Evolutionary conservation across 1,284 basidiomycete genomes (phyloP).

Genomic region (Spongispora temasekensis): DNA sequence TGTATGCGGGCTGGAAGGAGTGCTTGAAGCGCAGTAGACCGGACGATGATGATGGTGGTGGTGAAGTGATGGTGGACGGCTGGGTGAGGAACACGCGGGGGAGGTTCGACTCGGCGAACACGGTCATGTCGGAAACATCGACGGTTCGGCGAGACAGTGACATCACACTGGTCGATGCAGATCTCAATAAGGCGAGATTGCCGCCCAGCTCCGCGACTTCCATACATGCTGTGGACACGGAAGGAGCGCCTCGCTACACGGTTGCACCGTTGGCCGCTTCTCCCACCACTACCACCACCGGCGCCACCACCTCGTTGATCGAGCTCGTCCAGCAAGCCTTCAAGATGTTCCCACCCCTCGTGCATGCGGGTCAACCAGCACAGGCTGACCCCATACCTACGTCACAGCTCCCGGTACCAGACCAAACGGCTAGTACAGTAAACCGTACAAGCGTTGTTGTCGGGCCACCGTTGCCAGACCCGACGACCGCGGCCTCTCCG

Average conservation of each 20-base stretch:
- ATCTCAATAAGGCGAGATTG: neutral
- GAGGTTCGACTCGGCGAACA: slow-evolving; percentile 17
- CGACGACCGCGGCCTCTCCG: neutral
- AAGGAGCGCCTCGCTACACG: slow-evolving; percentile 16
- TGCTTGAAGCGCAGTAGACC: slow-evolving; percentile 15
- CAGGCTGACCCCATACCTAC: too few relatives aligned
- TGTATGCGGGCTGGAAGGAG: slow-evolving; percentile 3
- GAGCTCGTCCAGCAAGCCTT: slow-evolving; percentile 6
- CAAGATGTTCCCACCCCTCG: slow-evolving; percentile 8
- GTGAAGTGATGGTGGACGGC: too few relatives aligned
- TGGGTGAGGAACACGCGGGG: slow-evolving; percentile 17
- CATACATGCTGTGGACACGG: too few relatives aligned
- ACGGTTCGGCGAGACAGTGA: too few relatives aligned
- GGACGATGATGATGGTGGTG: too few relatives aligned
- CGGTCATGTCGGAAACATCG: slow-evolving; percentile 13
- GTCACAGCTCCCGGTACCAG: too few relatives aligned
- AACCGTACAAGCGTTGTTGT: too few relatives aligned
- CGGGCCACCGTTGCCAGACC: too few relatives aligned
- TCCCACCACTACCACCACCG: slow-evolving; percentile 10
- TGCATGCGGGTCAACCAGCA: neutral
- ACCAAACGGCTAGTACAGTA: too few relatives aligned
- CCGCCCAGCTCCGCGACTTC: too few relatives aligned
- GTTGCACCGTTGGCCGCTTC: slow-evolving; percentile 27
- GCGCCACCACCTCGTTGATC: neutral
- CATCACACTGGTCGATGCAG: slow-evolving; percentile 22